Percentiles rank a stretch among this genome's conserved stretches.
Evolutionary conservation across 768 basidiomycete species (phyloP).

Genomic region (Sutorius australiensis): DNA sequence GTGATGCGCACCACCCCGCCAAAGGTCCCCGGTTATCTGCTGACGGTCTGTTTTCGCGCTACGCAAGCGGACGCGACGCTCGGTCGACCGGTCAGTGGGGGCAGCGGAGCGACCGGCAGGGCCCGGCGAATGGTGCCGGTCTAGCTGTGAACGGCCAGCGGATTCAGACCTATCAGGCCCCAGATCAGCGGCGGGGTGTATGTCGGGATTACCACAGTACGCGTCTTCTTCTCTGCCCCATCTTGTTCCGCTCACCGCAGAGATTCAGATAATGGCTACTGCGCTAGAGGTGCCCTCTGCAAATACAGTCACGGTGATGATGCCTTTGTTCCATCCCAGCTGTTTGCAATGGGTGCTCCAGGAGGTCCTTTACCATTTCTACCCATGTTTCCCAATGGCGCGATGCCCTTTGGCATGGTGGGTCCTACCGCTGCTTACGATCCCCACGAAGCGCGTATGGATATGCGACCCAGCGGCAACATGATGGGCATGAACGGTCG

Average conservation of each 20-base stretch:
- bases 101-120: slow-evolving; percentile 31
- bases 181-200: slow-evolving; percentile 69
- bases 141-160: slow-evolving; percentile 41
- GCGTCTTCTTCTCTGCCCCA: slow-evolving; percentile 31
- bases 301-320: slow-evolving; percentile 93
- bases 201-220: slow-evolving; percentile 93
- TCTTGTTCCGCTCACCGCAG: slow-evolving; percentile 7
- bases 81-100: slow-evolving; percentile 43
- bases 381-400: slow-evolving; percentile 61
- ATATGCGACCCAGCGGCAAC: slow-evolving; percentile 58
- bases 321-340: slow-evolving; percentile 68
- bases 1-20: slow-evolving; percentile 52
- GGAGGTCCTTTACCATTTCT: slow-evolving; percentile 55
- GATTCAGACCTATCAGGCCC: slow-evolving; percentile 61
- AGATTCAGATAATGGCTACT: slow-evolving; percentile 79
- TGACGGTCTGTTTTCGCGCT: slow-evolving; percentile 68
- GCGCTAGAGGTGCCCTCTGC: slow-evolving; percentile 82
- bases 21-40: slow-evolving; percentile 69
- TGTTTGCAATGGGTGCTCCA: slow-evolving; percentile 54
- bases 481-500: slow-evolving; percentile 30
- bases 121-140: slow-evolving; percentile 24
- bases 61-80: slow-evolving; percentile 41
- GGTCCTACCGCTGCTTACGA: slow-evolving; percentile 58
- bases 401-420: slow-evolving; percentile 52
- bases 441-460: slow-evolving; percentile 76